A percentile compares a stretch with the other conserved stretches of the same genome.
phyloP scores from a whole-genome alignment of 1,284 basidiomycete species.

The Sanghuangporus weigelae region DNA sequence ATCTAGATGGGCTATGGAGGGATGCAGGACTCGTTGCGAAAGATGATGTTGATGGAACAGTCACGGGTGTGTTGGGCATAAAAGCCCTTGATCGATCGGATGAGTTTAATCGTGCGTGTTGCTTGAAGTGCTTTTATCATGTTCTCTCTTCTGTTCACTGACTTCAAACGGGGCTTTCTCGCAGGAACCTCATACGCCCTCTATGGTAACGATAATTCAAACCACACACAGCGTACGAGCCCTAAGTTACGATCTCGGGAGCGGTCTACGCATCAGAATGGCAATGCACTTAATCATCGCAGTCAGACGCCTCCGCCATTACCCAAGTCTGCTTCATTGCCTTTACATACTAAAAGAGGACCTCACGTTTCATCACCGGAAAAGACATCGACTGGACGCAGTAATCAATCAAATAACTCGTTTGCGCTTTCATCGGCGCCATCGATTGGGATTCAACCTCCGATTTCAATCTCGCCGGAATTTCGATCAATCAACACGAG shows the following conservation, averaged over 20 bases:
- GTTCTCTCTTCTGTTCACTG: slow-evolving; percentile 12
- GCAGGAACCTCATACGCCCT: slow-evolving; percentile 3
- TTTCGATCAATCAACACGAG: slow-evolving; percentile 4
- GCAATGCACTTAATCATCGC: slow-evolving; percentile 27
- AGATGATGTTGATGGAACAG: slow-evolving; percentile 62
- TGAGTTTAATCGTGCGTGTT: slow-evolving; percentile 51
- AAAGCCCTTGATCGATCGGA: slow-evolving; percentile 62
- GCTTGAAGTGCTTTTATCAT: background rate
- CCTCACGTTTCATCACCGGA: slow-evolving; percentile 28
- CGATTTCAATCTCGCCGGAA: slow-evolving; percentile 6
- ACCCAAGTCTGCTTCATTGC: slow-evolving; percentile 75
- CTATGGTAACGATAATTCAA: slow-evolving; percentile 9
- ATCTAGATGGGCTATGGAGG: slow-evolving; percentile 65
- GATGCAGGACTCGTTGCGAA: slow-evolving; percentile 57
- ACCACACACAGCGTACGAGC: slow-evolving; percentile 2
- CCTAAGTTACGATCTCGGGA: slow-evolving; percentile 24
- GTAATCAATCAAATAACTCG: background rate
- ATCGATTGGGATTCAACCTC: slow-evolving; percentile 10
- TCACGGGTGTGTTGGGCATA: slow-evolving; percentile 66
- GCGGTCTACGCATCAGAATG: slow-evolving; percentile 22
- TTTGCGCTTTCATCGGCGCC: slow-evolving; percentile 3
- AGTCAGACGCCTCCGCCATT: slow-evolving; percentile 73
- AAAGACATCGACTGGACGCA: background rate
- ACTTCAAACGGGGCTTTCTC: slow-evolving; percentile 2
- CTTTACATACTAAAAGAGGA: slow-evolving; percentile 48